These are phyloP conservation scores for Penicillium sclerotiorum DNA, from an alignment of 2,329 filamentous ascomycete species.

Conservation along the genomic window DNA sequence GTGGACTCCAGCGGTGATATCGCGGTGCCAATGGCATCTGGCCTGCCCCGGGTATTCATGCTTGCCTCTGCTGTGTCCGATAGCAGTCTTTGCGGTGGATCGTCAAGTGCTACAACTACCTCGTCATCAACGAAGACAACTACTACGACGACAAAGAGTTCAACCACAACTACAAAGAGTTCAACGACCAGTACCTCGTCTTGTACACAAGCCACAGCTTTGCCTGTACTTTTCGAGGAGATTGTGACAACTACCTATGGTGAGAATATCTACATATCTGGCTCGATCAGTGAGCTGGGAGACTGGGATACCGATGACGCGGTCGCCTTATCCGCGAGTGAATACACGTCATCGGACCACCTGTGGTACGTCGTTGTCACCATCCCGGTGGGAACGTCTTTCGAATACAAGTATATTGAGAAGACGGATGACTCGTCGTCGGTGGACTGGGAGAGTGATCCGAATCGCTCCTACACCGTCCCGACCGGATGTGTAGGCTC, in stretches of 20 bases:
- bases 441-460: slow-evolving; percentile 66
- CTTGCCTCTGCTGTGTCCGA: slow-evolving; percentile 13
- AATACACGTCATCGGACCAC: slow-evolving; percentile 62
- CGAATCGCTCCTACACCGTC: slow-evolving; percentile 47
- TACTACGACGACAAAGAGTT: slow-evolving; percentile 1
- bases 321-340: slow-evolving; percentile 58
- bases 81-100: slow-evolving; percentile 17
- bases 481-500: slow-evolving; percentile 36
- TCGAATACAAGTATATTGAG: slow-evolving; percentile 72
- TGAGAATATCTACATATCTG: slow-evolving; percentile 67
- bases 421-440: slow-evolving; percentile 58
- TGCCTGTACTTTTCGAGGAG: slow-evolving; percentile 66
- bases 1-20: slow-evolving; percentile 49
- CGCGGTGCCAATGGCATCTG: slow-evolving; percentile 46
- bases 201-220: slow-evolving; percentile 39
- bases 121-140: no score
- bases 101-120: slow-evolving; percentile 8
- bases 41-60: slow-evolving; percentile 44
- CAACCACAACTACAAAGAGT: not conserved
- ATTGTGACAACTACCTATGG: slow-evolving; percentile 61
- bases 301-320: slow-evolving; percentile 62
- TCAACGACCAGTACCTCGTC: not conserved
- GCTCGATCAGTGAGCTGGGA: slow-evolving; percentile 62
- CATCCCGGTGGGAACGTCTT: slow-evolving; percentile 57
- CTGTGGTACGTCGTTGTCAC: slow-evolving; percentile 63